Evolutionary conservation across 1,139 yeast genomes (phyloP).

Genomic region (Geotrichum australiense): DNA sequence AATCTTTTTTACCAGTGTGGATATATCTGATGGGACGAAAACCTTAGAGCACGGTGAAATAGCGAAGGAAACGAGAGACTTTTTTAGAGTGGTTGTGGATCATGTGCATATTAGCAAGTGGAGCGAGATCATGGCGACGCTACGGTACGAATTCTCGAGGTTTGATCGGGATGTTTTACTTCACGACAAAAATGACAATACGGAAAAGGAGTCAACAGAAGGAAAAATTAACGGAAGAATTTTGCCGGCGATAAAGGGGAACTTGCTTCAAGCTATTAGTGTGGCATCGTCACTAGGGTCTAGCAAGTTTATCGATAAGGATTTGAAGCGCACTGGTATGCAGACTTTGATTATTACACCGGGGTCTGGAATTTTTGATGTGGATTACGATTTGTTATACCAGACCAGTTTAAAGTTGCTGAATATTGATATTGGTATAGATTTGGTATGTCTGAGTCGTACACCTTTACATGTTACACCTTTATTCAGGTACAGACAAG

Average conservation of each 20-base stretch:
- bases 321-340: conserved; percentile 75
- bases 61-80: conserved; percentile 63
- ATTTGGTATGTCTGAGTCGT: conserved; percentile 78
- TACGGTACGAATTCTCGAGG: conserved; percentile 77
- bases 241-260: conserved; percentile 84
- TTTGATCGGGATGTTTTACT: conserved; percentile 68
- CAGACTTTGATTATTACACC: conserved; percentile 86
- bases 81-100: conserved; percentile 89
- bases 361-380: conserved; percentile 90
- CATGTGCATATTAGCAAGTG: conserved; percentile 79
- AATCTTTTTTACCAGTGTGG: conserved; percentile 79
- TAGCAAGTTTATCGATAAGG: conserved; percentile 81
- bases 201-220: conserved; percentile 18
- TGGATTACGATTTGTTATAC: conserved; percentile 68
- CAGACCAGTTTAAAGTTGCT: conserved; percentile 71
- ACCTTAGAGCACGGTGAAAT: conserved; percentile 55
- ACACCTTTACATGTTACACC: conserved; percentile 94
- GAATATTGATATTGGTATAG: conserved; percentile 77
- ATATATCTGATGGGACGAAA: conserved; percentile 38
- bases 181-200: conserved; percentile 28
- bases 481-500: conserved; percentile 58
- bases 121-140: conserved; percentile 85
- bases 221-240: conserved; percentile 38
- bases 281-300: conserved; percentile 71
- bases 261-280: conserved; percentile 78